Evolutionary conservation across 495 filamentous ascomycete genomes (phyloP).

Genomic region (Aspergillus panamensis): DNA sequence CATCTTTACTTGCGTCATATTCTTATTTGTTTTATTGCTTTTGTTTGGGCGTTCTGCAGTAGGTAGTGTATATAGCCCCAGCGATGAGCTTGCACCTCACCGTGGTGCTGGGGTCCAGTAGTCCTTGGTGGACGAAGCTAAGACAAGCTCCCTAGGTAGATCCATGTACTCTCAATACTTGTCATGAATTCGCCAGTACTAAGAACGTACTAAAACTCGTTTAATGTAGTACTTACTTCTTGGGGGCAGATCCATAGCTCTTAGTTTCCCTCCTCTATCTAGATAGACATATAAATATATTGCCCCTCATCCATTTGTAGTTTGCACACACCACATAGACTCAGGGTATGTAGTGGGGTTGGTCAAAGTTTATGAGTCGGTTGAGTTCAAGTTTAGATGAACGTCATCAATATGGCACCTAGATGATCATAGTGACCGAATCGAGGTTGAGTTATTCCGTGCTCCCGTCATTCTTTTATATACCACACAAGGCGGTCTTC

Average conservation of each 20-base stretch:
- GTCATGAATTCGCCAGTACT: neutral
- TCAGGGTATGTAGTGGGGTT: neutral
- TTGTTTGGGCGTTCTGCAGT: conserved; percentile 2
- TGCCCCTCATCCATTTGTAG: neutral
- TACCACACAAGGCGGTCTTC: neutral
- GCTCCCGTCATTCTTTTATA: neutral
- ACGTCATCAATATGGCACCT: neutral
- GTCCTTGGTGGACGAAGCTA: neutral
- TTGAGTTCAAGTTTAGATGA: neutral
- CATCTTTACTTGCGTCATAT: neutral
- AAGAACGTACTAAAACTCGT: neutral
- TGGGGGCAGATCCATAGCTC: neutral
- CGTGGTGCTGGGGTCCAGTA: conserved; percentile 3
- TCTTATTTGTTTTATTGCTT: neutral
- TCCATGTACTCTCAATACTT: neutral
- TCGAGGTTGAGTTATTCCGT: neutral
- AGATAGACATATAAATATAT: neutral
- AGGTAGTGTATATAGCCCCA: neutral
- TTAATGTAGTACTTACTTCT: neutral
- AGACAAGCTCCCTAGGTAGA: conserved; percentile 3
- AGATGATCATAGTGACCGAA: neutral
- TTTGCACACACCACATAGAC: neutral
- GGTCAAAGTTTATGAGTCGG: neutral
- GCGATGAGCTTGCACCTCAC: conserved; percentile 1
- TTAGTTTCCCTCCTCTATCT: neutral